Evolutionary conservation across 257 asterid genomes (phyloP), one percentile per base, ranked within the genome.

Genomic region (Nicotiana benthamiana): DNA sequence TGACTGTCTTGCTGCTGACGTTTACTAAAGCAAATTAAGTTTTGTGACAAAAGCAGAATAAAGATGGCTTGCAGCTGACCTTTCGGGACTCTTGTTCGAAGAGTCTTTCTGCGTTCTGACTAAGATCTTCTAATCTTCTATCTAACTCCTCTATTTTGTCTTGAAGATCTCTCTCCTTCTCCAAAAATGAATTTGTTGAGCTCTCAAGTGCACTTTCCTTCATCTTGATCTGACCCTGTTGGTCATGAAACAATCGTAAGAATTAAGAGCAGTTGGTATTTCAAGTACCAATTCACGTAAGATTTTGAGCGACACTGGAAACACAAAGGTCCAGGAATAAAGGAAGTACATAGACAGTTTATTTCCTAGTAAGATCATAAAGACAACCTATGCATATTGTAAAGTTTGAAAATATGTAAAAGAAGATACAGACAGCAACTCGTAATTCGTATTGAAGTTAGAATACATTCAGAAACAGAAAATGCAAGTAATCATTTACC

Each of bases 121-220:
- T 75, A 85, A 90, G 91, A 74, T 52, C 83, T 82, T 90, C 92
- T 75, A 94, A 53, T 85, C 90, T 88, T 66, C 51, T 83, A 81
- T 91, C 95, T 15, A 92, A 82, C 87, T 90, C 97, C 80, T 90
- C 90, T 54, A 96, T 90, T 86, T 92, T 89, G 79, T 63, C 79
- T 30, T 80, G 92, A 84, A 94, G 96, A 78, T 90, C 93, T 67
- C 84, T 89, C 88, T 94, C 99, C 89, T 87, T 92, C 87, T 90
- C 96, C 56, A 89, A 76, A 88, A 90, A 96, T 54, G 92, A 81
- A 70, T 84, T 88, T 63, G 89, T 86, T 32, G 97, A 91, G 43
- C 82, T 79, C 78, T 94, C 97, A 64, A 96, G 92, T 65, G 93
- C 89, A 66, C 81, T 84, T 85, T 93, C 98, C 86, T 89, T 96